Percentiles rank a stretch among this genome's conserved stretches.
These are phyloP conservation scores for Aspergillus unguis DNA, from an alignment of 2,329 filamentous ascomycete genomes.

Conservation along the genomic window DNA sequence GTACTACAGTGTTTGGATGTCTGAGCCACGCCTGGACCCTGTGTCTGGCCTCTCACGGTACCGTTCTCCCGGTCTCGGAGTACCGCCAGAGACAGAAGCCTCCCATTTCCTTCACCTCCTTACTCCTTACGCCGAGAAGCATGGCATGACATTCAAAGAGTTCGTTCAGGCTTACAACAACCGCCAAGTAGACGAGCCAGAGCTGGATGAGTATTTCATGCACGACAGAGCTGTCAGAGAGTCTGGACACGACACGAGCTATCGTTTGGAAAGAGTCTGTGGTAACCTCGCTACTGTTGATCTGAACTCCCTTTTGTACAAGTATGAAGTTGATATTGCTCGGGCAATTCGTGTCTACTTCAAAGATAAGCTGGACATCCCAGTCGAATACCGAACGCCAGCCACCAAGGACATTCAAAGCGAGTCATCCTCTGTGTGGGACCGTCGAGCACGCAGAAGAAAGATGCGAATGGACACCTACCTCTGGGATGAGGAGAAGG, in stretches of 20 bases:
- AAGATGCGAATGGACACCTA: slow-evolving; percentile 87
- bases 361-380: slow-evolving; percentile 75
- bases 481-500: slow-evolving; percentile 85
- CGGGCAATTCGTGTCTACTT: slow-evolving; percentile 81
- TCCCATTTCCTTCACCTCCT: slow-evolving; percentile 82
- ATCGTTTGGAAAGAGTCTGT: slow-evolving; percentile 82
- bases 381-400: slow-evolving; percentile 73
- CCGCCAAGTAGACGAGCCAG: slow-evolving; percentile 71
- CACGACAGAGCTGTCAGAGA: slow-evolving; percentile 95
- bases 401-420: slow-evolving; percentile 63
- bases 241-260: slow-evolving; percentile 94
- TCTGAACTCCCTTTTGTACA: slow-evolving; percentile 90
- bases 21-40: slow-evolving; percentile 71
- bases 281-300: slow-evolving; percentile 91
- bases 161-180: slow-evolving; percentile 89
- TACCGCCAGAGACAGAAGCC: slow-evolving; percentile 88
- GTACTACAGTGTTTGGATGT: slow-evolving; percentile 85
- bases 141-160: slow-evolving; percentile 74
- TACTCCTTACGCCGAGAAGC: slow-evolving; percentile 76
- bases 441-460: slow-evolving; percentile 78
- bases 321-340: slow-evolving; percentile 93
- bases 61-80: slow-evolving; percentile 75
- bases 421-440: slow-evolving; percentile 84
- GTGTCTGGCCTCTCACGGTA: slow-evolving; percentile 80
- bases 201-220: slow-evolving; percentile 91